Evolutionary conservation across 129 eudicot genomes (phyloP), one percentile per base, ranked within the genome.

Genomic region (Artemisia argyi): DNA sequence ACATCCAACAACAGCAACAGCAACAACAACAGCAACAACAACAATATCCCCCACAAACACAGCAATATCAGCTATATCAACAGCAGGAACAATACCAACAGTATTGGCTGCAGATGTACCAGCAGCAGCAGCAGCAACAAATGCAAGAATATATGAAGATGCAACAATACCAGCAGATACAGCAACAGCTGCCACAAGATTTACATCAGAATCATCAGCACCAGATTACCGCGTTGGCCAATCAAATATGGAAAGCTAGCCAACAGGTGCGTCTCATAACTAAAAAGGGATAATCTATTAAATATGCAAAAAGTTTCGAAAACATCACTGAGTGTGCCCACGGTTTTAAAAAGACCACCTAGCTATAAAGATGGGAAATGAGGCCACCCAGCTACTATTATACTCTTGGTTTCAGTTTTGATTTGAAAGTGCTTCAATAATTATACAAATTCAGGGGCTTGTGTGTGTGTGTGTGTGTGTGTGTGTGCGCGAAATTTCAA

Each of bases 71-170:
- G 51, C 35, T 59, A 53, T 75, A 78, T 58, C 78, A 50, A 32
- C 84, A 73, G 71, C 83, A 77, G 72, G 79, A 78, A 56, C 85
- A 82, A 66, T 56, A 74, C n/a, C 91, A 84, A 72, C 84, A 83
- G 71, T 78, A 83, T 15, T 67, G 73, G 66, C 19, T 44, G 14
- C 66, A 68, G 15, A 58, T 76, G 73, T 42, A 70, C 65, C 79
- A 76, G 30, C 79, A 66, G 65, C 67, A 61, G 35, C 88, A 87
- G 77, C 89, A 89, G 69, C 86, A 89, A 35, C 86, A 87, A 68
- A 39, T 70, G 72, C 76, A 87, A 65, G 75, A 60, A 68, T 53
- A 69, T 46, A 82, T 75, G 50, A 76, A 60, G 65, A 60, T 73
- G 72, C 84, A 76, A 61, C 73, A 81, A 51, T 76, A 80, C 51